A percentile compares a stretch with the other conserved stretches of the same genome.
Conservation (phyloP, 345 rosid genomes). For the Eucalyptus melliodora region DNA sequence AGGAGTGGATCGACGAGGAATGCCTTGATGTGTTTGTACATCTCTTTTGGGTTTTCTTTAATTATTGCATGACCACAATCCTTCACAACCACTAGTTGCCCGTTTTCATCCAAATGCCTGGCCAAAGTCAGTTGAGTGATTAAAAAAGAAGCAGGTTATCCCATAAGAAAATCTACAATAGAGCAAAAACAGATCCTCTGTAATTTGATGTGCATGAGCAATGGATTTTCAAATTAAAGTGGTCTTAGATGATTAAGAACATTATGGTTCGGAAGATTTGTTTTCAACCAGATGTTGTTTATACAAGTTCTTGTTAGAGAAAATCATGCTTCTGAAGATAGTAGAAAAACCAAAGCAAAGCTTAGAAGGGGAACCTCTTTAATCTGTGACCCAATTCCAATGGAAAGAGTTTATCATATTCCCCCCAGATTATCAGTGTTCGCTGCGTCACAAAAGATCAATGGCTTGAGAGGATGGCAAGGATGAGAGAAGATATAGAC, state of each 20-base stretch:
- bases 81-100: not conserved
- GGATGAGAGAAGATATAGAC: not conserved
- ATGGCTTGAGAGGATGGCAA: not conserved
- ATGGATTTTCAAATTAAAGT: not conserved
- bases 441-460: not conserved
- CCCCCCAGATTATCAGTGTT: constrained; percentile 2
- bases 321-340: not conserved
- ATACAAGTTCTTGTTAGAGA: not conserved
- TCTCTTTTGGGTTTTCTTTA: not conserved
- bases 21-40: not conserved
- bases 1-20: not conserved
- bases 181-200: not conserved
- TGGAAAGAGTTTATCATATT: constrained; percentile 1
- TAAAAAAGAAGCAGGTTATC: not conserved
- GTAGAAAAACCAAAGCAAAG: not conserved
- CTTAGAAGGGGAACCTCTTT: not conserved
- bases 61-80: constrained; percentile 1
- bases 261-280: not conserved
- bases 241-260: not conserved
- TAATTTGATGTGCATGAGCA: not conserved
- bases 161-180: not conserved
- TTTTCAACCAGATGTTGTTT: not conserved
- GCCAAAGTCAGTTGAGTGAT: not conserved
- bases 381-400: constrained; percentile 1
- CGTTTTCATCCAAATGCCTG: constrained; percentile 1